Evolutionary conservation across 495 filamentous ascomycete species (phyloP).

Genomic region (Hypoxylon subgilvum): DNA sequence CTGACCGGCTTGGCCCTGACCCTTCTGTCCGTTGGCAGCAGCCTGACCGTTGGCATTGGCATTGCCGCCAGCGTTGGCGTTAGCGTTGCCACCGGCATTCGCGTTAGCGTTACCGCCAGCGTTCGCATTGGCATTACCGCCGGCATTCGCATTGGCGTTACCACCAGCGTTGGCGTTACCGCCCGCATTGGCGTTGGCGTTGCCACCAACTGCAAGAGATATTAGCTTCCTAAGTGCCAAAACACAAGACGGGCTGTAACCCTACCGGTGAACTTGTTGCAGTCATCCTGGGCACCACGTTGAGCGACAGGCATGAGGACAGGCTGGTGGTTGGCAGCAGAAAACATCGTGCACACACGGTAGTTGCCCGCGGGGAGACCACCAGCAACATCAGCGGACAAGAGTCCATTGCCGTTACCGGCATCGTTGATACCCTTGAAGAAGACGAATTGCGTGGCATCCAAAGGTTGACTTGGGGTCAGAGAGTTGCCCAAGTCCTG

Average conservation of each 20-base stretch:
- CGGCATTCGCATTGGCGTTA: neutral
- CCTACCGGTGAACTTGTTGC: slow-evolving; percentile 64
- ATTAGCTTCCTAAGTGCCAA: slow-evolving; percentile 1
- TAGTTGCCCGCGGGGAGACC: slow-evolving; percentile 72
- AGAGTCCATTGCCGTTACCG: slow-evolving; percentile 66
- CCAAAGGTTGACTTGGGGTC: slow-evolving; percentile 59
- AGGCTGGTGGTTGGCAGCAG: slow-evolving; percentile 75
- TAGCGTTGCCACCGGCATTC: slow-evolving; percentile 18
- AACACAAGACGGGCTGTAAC: slow-evolving; percentile 8
- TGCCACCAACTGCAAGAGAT: neutral
- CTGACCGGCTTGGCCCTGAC: slow-evolving; percentile 2
- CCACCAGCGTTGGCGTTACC: slow-evolving; percentile 1
- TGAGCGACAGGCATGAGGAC: slow-evolving; percentile 79
- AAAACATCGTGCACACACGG: slow-evolving; percentile 74
- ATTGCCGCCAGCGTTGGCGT: slow-evolving; percentile 34
- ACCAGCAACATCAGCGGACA: slow-evolving; percentile 61
- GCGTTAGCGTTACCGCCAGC: slow-evolving; percentile 40
- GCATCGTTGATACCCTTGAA: slow-evolving; percentile 81
- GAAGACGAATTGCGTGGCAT: slow-evolving; percentile 67
- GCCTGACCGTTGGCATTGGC: slow-evolving; percentile 28
- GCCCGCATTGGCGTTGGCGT: slow-evolving; percentile 6
- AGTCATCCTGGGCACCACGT: slow-evolving; percentile 76
- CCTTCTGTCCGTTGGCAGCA: slow-evolving; percentile 27
- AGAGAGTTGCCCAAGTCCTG: slow-evolving; percentile 62
- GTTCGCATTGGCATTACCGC: neutral